Evolutionary conservation across 163 green algal species (phyloP).

Genomic region (Chlamydomonas reinhardtii): DNA sequence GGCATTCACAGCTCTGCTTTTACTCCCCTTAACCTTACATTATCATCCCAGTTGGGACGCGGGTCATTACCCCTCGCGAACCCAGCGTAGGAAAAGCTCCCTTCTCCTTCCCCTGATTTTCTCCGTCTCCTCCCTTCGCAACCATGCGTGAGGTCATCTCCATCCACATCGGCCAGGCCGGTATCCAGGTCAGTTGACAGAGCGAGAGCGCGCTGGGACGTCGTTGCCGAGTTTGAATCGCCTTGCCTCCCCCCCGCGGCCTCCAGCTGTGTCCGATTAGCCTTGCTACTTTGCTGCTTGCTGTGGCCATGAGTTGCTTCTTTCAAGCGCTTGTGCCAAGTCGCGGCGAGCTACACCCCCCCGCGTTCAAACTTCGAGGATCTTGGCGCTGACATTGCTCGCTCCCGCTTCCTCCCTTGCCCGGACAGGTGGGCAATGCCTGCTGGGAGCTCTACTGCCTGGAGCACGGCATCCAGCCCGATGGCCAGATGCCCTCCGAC

Average conservation of each 20-base stretch:
- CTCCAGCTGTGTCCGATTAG: too few species aligned
- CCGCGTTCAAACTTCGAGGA: too few species aligned
- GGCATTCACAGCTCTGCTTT: too few species aligned
- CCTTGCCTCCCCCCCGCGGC: too few species aligned
- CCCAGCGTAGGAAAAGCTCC: slow-evolving; percentile 4
- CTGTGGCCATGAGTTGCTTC: too few species aligned
- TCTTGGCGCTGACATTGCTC: not conserved
- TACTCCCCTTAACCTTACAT: not conserved
- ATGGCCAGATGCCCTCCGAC: slow-evolving; percentile 95
- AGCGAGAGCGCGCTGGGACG: too few species aligned
- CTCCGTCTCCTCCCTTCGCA: not conserved
- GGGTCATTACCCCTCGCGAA: slow-evolving; percentile 38
- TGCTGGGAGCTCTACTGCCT: slow-evolving; percentile 99
- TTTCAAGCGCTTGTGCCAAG: too few species aligned
- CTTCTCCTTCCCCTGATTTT: not conserved
- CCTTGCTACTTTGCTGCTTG: too few species aligned
- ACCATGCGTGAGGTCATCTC: slow-evolving; percentile 96
- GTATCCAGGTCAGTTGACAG: slow-evolving; percentile 43
- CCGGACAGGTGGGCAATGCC: slow-evolving; percentile 91
- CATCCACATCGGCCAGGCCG: slow-evolving; percentile 93
- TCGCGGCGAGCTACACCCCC: too few species aligned
- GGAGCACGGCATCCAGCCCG: slow-evolving; percentile 94
- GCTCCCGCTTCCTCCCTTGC: not conserved
- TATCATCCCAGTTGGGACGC: slow-evolving; percentile 15
- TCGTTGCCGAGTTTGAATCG: too few species aligned